Evolutionary conservation across 2,329 filamentous ascomycete genomes (phyloP).

Genomic region (Mariannaea sp.): DNA sequence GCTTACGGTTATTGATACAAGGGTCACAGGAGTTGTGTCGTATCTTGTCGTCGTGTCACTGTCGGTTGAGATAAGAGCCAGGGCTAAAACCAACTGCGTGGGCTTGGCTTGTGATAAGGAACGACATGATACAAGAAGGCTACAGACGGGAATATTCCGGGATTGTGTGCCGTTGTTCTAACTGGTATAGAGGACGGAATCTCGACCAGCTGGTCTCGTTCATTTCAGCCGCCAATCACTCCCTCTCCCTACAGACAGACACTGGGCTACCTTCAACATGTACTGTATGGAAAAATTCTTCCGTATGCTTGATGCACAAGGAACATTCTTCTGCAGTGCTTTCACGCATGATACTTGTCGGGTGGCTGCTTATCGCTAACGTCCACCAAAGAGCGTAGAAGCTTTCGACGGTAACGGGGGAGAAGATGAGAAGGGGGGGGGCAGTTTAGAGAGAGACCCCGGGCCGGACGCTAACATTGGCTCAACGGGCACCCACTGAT

Average conservation of each 20-base stretch:
- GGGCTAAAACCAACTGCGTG: conserved; percentile 4
- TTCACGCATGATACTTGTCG: not conserved
- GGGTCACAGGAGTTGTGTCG: not conserved
- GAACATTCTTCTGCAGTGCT: not conserved
- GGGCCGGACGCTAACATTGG: conserved; percentile 27
- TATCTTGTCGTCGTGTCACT: not conserved
- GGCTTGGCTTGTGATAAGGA: conserved; percentile 4
- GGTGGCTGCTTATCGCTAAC: not conserved
- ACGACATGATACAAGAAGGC: not conserved
- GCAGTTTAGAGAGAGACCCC: conserved; percentile 25
- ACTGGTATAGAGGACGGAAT: too few species aligned
- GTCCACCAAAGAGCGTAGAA: too few species aligned
- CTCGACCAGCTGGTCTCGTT: too few species aligned
- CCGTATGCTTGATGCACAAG: too few species aligned
- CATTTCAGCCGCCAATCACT: too few species aligned
- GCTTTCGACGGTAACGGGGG: too few species aligned
- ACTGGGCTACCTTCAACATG: too few species aligned
- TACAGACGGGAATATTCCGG: not conserved
- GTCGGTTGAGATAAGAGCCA: conserved; percentile 19
- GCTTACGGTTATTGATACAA: too few species aligned
- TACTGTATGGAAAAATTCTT: too few species aligned
- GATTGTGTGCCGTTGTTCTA: too few species aligned
- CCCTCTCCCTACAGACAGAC: too few species aligned
- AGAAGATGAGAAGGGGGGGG: too few species aligned
- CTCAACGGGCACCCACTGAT: conserved; percentile 33